These are phyloP conservation scores for Torrubiella hemipterigena DNA, from an alignment of 2,329 filamentous ascomycete species.

Conservation along the genomic window DNA sequence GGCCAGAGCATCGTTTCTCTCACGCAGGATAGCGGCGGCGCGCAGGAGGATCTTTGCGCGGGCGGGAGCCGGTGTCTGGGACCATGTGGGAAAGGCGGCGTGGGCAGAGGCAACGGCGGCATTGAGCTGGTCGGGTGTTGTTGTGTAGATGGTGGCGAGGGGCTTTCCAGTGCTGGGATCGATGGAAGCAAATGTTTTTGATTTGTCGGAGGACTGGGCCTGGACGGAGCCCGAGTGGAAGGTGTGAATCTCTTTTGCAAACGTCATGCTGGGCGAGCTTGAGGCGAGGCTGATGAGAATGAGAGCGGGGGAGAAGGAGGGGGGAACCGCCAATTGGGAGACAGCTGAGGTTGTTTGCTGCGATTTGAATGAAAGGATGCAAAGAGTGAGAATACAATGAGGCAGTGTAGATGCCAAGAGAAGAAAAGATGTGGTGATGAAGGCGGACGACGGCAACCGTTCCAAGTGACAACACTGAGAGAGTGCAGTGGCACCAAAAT, in stretches of 20 bases:
- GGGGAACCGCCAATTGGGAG: too few relatives aligned
- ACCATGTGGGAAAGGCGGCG: constrained; percentile 65
- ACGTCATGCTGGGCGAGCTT: constrained; percentile 18
- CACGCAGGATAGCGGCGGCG: constrained; percentile 61
- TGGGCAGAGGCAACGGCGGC: constrained; percentile 59
- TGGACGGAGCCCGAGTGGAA: constrained; percentile 66
- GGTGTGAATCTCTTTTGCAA: constrained; percentile 38
- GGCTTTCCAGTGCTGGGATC: constrained; percentile 61
- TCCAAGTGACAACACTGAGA: too few relatives aligned
- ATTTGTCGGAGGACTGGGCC: constrained; percentile 38
- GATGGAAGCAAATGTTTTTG: constrained; percentile 56
- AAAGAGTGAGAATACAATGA: too few relatives aligned
- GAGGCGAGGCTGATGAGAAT: constrained; percentile 1
- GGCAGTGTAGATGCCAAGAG: too few relatives aligned
- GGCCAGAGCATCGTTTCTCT: constrained; percentile 70
- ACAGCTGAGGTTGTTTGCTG: too few relatives aligned
- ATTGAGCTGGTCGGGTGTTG: constrained; percentile 56
- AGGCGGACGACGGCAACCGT: too few relatives aligned
- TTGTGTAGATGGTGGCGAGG: constrained; percentile 60
- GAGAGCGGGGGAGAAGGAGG: constrained; percentile 1
- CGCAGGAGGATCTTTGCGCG: constrained; percentile 68
- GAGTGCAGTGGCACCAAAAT: too few relatives aligned
- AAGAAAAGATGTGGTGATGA: too few relatives aligned
- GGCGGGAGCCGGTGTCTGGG: constrained; percentile 58
- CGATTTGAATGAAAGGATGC: not conserved